Percentiles rank a stretch among this genome's conserved stretches.
Conservation (phyloP, 306 rosid species). For the Hippophae gyantsensis region DNA sequence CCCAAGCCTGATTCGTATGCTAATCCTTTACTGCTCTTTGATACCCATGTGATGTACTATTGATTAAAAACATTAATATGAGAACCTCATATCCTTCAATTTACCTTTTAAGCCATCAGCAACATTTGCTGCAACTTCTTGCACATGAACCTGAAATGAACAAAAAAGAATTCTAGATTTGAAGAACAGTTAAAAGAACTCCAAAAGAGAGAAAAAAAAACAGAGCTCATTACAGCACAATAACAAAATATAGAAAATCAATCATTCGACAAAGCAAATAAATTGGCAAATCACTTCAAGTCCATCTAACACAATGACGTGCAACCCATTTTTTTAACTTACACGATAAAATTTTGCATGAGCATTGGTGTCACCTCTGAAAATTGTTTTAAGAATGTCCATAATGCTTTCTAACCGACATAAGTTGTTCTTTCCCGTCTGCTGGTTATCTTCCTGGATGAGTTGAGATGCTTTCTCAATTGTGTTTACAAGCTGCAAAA, state of each 20-base stretch:
- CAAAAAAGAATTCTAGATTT: conserved; percentile 14
- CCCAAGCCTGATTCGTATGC: neutral
- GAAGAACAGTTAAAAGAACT: conserved; percentile 15
- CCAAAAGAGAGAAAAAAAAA: neutral
- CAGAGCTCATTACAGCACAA: conserved; percentile 1
- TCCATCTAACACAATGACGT: conserved; percentile 1
- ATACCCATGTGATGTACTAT: neutral
- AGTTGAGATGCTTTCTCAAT: conserved; percentile 55
- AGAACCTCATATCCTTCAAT: conserved; percentile 14
- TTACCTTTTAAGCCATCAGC: conserved; percentile 65
- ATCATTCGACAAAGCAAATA: neutral
- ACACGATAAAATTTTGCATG: conserved; percentile 77
- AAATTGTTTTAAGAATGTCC: conserved; percentile 53
- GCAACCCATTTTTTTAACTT: conserved; percentile 21
- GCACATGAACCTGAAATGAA: conserved; percentile 69
- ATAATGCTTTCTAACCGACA: conserved; percentile 65
- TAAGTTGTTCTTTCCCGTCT: conserved; percentile 38
- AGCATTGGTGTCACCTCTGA: conserved; percentile 44
- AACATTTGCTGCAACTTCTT: conserved; percentile 53
- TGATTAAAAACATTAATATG: conserved; percentile 4
- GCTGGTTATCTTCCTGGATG: conserved; percentile 73
- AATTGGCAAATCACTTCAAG: conserved; percentile 15
- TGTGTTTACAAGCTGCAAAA: conserved; percentile 37
- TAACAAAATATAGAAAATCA: conserved; percentile 10
- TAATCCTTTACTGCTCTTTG: neutral